phyloP scores from a whole-genome alignment of 1,284 basidiomycete genomes.

The Pisolithus thermaeus region DNA sequence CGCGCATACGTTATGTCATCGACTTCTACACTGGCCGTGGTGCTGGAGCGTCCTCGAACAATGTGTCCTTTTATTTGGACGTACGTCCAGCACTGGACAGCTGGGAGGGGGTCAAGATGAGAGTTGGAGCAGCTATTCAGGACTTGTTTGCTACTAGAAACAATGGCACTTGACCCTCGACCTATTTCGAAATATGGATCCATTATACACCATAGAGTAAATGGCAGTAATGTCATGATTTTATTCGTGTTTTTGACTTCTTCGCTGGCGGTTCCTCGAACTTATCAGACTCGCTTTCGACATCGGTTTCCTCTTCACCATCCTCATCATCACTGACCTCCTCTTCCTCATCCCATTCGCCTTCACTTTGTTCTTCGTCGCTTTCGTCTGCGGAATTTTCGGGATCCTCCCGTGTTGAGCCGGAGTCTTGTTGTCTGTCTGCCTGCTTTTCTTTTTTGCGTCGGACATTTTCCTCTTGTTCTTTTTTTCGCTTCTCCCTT shows the following conservation, averaged over 20 bases:
- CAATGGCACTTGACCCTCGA: slow-evolving; percentile 11
- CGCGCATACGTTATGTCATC: slow-evolving; percentile 89
- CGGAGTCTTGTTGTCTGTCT: slow-evolving; percentile 31
- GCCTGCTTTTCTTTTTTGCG: slow-evolving; percentile 57
- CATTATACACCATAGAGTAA: slow-evolving; percentile 11
- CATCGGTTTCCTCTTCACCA: slow-evolving; percentile 37
- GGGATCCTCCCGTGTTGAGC: slow-evolving; percentile 14
- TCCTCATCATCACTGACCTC: slow-evolving; percentile 58
- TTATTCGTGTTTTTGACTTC: slow-evolving; percentile 31
- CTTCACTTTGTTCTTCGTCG: slow-evolving; percentile 38
- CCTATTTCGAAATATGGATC: slow-evolving; percentile 7
- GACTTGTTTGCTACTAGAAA: slow-evolving; percentile 31
- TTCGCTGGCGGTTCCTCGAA: slow-evolving; percentile 33
- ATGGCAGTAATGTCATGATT: slow-evolving; percentile 29
- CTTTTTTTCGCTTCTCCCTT: slow-evolving; percentile 70
- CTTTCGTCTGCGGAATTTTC: slow-evolving; percentile 36
- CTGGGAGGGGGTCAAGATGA: slow-evolving; percentile 86
- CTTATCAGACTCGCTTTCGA: slow-evolving; percentile 30
- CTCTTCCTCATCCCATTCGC: slow-evolving; percentile 60
- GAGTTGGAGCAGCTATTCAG: slow-evolving; percentile 46
- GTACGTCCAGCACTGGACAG: slow-evolving; percentile 90
- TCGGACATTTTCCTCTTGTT: slow-evolving; percentile 85
- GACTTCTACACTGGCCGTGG: slow-evolving; percentile 95
- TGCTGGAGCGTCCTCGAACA: slow-evolving; percentile 34
- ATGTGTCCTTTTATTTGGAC: slow-evolving; percentile 88